phyloP scores from a whole-genome alignment of 2,329 filamentous ascomycete species.

The Fusarium sp. region DNA sequence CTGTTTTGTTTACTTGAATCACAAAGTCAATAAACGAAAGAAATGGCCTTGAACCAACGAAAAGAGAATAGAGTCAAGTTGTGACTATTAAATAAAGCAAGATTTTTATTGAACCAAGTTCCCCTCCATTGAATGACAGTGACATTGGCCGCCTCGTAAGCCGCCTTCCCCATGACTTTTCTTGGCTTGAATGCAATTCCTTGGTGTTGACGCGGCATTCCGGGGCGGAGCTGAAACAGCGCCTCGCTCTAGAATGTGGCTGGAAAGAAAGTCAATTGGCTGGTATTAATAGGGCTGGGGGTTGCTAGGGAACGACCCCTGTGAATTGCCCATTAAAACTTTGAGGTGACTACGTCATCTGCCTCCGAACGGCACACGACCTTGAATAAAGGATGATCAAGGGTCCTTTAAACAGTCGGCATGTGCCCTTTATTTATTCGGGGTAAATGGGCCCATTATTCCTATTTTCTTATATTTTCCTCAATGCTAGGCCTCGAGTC shows the following conservation, averaged over 20 bases:
- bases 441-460: neutral
- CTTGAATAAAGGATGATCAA: constrained; percentile 6
- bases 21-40: constrained; percentile 21
- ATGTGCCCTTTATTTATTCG: neutral
- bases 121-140: neutral
- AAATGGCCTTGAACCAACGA: neutral
- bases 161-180: constrained; percentile 24
- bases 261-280: constrained; percentile 36
- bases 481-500: neutral
- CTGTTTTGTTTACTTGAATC: constrained; percentile 7
- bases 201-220: constrained; percentile 48
- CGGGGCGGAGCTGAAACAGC: constrained; percentile 48
- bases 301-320: constrained; percentile 30
- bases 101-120: neutral
- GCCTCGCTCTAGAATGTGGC: constrained; percentile 45
- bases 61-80: neutral
- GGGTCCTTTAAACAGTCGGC: neutral
- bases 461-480: neutral
- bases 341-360: constrained; percentile 39
- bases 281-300: constrained; percentile 44
- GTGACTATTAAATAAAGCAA: neutral
- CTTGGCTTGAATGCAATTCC: constrained; percentile 40
- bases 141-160: constrained; percentile 40
- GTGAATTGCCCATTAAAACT: constrained; percentile 20
- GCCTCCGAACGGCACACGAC: neutral